phyloP scores from a whole-genome alignment of 139 green algal species.

The Ettlia oleoabundans region DNA sequence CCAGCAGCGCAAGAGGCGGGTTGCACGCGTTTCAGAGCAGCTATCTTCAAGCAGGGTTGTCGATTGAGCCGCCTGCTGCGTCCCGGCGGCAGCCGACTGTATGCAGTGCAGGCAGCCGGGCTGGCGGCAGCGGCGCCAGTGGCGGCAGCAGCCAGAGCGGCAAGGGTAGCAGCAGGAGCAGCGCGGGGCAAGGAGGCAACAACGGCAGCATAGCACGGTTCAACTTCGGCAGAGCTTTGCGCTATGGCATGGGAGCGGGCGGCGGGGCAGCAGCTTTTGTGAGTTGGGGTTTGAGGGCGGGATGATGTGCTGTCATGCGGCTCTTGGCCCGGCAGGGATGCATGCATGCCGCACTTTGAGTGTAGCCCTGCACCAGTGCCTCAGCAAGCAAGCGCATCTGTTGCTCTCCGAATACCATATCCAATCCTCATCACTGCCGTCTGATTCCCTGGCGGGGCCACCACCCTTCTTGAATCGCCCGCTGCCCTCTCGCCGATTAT shows the following conservation, averaged over 20 bases:
- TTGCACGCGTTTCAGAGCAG: neutral
- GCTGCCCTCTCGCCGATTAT: neutral
- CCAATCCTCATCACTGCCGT: no score
- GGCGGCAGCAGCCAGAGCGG: constrained; percentile 8
- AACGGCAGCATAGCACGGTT: constrained; percentile 8
- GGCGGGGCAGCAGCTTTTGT: constrained; percentile 22
- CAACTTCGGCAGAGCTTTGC: constrained; percentile 23
- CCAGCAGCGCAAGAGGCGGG: neutral
- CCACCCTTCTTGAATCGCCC: no score
- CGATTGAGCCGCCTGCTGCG: neutral
- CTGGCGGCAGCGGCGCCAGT: constrained; percentile 3
- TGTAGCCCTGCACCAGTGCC: no score
- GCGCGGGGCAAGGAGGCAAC: neutral
- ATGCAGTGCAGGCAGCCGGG: neutral
- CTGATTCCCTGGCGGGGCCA: no score
- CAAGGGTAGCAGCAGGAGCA: neutral
- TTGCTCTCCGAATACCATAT: no score
- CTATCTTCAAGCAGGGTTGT: neutral
- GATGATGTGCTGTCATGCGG: neutral
- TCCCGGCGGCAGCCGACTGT: neutral
- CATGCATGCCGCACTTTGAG: no score
- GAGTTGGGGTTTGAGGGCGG: neutral
- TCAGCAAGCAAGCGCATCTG: neutral
- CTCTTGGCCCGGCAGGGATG: no score
- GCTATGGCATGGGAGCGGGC: constrained; percentile 5